Conservation (phyloP, 176 grass and related monocot species). For the Bothriochloa decipiens region DNA sequence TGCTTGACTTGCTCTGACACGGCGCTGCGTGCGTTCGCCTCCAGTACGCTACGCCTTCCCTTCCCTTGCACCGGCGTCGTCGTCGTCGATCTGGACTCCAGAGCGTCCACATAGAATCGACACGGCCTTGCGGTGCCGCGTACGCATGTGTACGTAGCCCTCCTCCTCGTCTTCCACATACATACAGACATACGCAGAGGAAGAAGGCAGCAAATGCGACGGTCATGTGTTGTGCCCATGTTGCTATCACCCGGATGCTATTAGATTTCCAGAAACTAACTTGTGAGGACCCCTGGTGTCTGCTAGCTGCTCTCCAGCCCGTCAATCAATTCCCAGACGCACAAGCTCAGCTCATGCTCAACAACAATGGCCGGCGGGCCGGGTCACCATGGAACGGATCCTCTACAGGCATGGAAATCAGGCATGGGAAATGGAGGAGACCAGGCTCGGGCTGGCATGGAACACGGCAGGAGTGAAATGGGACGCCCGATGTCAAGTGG, state of each 20-base stretch:
- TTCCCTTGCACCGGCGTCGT: neutral
- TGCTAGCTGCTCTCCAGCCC: neutral
- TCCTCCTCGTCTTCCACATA: slow-evolving; percentile 5
- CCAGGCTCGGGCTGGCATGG: neutral
- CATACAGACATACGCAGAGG: neutral
- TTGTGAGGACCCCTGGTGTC: slow-evolving; percentile 25
- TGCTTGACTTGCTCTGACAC: neutral
- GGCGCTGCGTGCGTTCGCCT: neutral
- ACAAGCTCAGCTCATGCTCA: neutral
- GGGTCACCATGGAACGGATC: neutral
- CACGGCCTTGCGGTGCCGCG: neutral
- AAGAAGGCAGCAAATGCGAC: neutral
- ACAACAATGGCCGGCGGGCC: neutral
- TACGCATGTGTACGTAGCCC: slow-evolving; percentile 14
- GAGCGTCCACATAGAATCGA: slow-evolving; percentile 27
- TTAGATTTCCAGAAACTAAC: slow-evolving; percentile 40
- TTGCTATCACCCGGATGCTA: slow-evolving; percentile 50
- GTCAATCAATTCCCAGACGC: neutral
- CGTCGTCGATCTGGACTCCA: neutral
- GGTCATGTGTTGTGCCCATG: slow-evolving; percentile 28
- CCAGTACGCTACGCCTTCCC: neutral
- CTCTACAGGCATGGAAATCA: neutral
- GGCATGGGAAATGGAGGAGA: neutral
- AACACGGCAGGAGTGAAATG: neutral
- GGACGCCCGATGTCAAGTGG: slow-evolving; percentile 1